Evolutionary conservation across 352 stramenopile species (phyloP), one percentile per base, ranked within the genome.

Genomic region (Blastocystis sp.): DNA sequence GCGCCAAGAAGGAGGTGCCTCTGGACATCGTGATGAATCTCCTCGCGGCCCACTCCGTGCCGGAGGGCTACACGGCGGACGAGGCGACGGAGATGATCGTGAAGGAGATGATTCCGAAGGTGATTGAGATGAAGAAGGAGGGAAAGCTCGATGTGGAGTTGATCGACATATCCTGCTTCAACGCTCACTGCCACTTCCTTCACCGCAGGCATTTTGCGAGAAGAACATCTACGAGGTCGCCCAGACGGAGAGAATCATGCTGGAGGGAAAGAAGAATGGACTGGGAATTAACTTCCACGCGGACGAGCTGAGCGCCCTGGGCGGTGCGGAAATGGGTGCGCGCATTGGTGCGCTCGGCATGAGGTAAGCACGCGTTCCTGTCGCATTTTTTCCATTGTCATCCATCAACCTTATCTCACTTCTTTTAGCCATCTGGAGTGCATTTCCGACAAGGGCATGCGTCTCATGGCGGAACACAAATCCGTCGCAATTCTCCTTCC

Each of bases 231-330:
- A 94, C 62, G 92, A 95, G 89, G 91, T 92, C 52, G 91, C 94
- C 21, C 92, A 94, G 64, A 93, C 90, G n/a, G 90, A 92, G 45
- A 91, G 92, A 57, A 94, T 95, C 87, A 84, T 95, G 28, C 90
- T 92, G 42, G 92, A 92, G 2, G 93, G 93, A 10, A 91, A 91
- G 57, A 89, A 91, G 7, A 90, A 91, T 59, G 93, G 93, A 24
- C 90, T 95, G 64, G 90, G 93, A 68, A 92, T 95, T 89, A 94
- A 94, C 84, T 94, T 95, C 90, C 92, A 95, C 80, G 93, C 92
- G 54, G 93, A 95, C 65, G 92, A 95, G 79, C 91, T 95, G 59
- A 90, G 93, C 79, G 90, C 91, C 3, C 92, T 94, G 91, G 89
- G 91, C n/a, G 94, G 92, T 0, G 92, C 92, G 38, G 89, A 91